Conservation (phyloP, 2,329 filamentous ascomycete genomes). For the Chrysoporthe cubensis region DNA sequence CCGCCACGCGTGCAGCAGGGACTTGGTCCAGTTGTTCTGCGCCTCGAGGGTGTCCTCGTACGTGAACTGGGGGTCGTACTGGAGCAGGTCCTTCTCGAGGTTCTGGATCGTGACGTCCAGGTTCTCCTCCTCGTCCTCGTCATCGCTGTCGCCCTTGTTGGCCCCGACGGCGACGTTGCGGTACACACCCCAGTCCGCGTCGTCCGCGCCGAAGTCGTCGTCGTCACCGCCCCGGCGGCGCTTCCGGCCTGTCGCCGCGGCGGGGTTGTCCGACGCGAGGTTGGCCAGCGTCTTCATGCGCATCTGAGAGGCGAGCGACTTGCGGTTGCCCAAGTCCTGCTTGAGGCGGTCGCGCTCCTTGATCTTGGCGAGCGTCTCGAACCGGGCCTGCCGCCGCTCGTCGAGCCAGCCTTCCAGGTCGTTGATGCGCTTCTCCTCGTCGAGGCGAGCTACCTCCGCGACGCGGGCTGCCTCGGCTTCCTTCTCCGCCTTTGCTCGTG, state of each 20-base stretch:
- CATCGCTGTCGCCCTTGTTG: constrained; percentile 71
- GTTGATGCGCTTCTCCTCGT: constrained; percentile 81
- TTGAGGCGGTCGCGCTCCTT: constrained; percentile 93
- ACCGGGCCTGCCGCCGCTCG: constrained; percentile 76
- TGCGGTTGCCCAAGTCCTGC: constrained; percentile 93
- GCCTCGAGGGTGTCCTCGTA: constrained; percentile 92
- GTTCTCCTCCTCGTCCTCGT: constrained; percentile 92
- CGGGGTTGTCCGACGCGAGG: constrained; percentile 84
- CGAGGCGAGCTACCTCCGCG: constrained; percentile 81
- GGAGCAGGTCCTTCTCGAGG: constrained; percentile 82
- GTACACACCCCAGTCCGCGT: constrained; percentile 98
- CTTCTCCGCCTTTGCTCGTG: constrained; percentile 94
- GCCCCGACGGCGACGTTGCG: constrained; percentile 86
- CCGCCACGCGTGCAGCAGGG: constrained; percentile 84
- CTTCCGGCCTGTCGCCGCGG: constrained; percentile 65
- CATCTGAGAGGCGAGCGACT: constrained; percentile 93
- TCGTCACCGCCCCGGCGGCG: constrained; percentile 86
- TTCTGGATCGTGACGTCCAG: constrained; percentile 72
- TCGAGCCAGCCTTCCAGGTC: constrained; percentile 86
- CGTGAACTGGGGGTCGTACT: constrained; percentile 85
- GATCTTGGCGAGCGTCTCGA: constrained; percentile 75
- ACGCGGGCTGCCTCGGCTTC: constrained; percentile 85
- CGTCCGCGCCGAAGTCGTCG: constrained; percentile 94
- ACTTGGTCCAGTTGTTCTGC: constrained; percentile 94
- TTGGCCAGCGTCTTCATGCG: constrained; percentile 99